A percentile compares a stretch with the other conserved stretches of the same genome.
Conservation (phyloP, 345 rosid genomes). For the Citrus hindsii region DNA sequence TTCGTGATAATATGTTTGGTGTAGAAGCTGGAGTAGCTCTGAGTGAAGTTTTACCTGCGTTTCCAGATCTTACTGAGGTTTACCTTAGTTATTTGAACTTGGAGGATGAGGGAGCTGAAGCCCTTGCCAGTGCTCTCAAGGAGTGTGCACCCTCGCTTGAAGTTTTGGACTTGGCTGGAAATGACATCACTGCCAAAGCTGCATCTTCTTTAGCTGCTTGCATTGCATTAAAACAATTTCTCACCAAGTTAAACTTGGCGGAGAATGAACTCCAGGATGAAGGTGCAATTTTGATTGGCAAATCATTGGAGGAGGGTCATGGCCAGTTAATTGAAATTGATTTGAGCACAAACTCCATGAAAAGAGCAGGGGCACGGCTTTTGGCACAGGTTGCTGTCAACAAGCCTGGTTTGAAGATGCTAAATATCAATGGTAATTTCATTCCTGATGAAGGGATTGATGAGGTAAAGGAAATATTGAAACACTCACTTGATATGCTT, state of each 20-base stretch:
- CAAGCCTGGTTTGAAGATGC: slow-evolving; percentile 56
- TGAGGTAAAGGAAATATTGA: slow-evolving; percentile 68
- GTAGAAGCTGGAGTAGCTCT: slow-evolving; percentile 71
- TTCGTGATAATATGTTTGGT: slow-evolving; percentile 91
- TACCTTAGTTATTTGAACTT: slow-evolving; percentile 81
- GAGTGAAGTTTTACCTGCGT: slow-evolving; percentile 48
- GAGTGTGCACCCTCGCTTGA: slow-evolving; percentile 67
- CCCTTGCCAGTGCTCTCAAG: slow-evolving; percentile 55
- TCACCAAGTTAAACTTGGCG: slow-evolving; percentile 65
- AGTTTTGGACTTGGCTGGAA: slow-evolving; percentile 89
- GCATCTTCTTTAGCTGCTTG: slow-evolving; percentile 52
- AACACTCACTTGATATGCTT: slow-evolving; percentile 46
- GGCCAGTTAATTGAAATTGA: slow-evolving; percentile 67
- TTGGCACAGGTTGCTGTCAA: slow-evolving; percentile 57
- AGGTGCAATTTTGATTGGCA: slow-evolving; percentile 68
- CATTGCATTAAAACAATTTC: slow-evolving; percentile 58
- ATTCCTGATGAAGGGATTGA: slow-evolving; percentile 85
- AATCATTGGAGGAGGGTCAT: slow-evolving; percentile 67
- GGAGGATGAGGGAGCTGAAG: slow-evolving; percentile 76
- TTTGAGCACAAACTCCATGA: slow-evolving; percentile 54
- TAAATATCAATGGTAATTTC: slow-evolving; percentile 67
- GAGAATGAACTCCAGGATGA: slow-evolving; percentile 92
- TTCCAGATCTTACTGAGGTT: slow-evolving; percentile 55
- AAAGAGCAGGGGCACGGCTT: slow-evolving; percentile 70
- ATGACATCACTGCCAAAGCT: slow-evolving; percentile 67